Percentiles rank a stretch among this genome's conserved stretches.
Evolutionary conservation across 2,329 filamentous ascomycete species (phyloP).

Genomic region (Fusarium fracticaudum): DNA sequence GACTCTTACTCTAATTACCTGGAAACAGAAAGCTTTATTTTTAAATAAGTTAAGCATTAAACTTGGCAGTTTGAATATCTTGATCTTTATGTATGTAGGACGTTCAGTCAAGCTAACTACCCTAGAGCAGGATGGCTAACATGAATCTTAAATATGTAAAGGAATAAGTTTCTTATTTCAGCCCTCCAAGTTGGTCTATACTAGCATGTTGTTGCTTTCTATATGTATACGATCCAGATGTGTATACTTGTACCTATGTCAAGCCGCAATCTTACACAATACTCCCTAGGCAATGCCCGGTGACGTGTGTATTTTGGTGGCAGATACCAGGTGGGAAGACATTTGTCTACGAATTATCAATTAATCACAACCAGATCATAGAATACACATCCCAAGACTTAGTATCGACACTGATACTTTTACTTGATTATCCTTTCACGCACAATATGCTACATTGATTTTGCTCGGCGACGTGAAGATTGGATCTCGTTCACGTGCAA

Average conservation of each 20-base stretch:
- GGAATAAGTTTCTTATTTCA: too few relatives aligned
- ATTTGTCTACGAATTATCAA: not conserved
- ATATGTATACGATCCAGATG: not conserved
- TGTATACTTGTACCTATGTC: not conserved
- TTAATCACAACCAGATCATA: not conserved
- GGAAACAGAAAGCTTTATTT: not conserved
- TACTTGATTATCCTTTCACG: not conserved
- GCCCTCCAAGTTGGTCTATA: not conserved
- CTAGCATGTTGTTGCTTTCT: not conserved
- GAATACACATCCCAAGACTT: not conserved
- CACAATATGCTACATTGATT: not conserved
- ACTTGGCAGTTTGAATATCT: not conserved
- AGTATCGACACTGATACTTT: not conserved
- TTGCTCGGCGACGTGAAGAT: not conserved
- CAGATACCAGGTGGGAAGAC: not conserved
- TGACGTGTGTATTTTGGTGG: not conserved
- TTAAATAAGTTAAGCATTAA: not conserved
- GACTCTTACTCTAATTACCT: not conserved
- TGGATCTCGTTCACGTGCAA: conserved; percentile 23
- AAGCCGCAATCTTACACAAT: not conserved
- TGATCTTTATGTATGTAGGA: not conserved
- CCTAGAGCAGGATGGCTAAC: not conserved
- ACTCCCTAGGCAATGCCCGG: not conserved
- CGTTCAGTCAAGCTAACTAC: not conserved
- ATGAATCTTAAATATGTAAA: not conserved